phyloP scores from a whole-genome alignment of 495 filamentous ascomycete species.

The Hypoxylon rickii region DNA sequence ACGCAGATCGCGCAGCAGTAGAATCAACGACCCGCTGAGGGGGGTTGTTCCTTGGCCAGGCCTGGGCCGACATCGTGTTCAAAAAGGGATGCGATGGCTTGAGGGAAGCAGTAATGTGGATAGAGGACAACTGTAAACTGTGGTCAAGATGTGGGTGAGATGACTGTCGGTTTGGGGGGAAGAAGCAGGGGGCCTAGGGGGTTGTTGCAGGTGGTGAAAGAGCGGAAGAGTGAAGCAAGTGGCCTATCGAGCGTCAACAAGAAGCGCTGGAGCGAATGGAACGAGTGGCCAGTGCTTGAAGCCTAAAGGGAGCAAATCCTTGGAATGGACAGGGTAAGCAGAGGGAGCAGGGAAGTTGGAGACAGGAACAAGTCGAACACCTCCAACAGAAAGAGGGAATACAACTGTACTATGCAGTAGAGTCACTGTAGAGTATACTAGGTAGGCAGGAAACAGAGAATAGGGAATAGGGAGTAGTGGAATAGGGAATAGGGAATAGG shows the following conservation, averaged over 20 bases:
- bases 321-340: too few relatives aligned
- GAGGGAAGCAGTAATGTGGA: background rate
- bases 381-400: too few relatives aligned
- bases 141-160: background rate
- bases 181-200: background rate
- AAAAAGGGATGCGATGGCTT: background rate
- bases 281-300: too few relatives aligned
- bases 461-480: background rate
- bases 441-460: constrained; percentile 5
- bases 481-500: background rate
- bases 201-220: background rate
- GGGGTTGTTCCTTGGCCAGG: constrained; percentile 25
- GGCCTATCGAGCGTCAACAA: background rate
- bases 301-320: too few relatives aligned
- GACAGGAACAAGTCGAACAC: too few relatives aligned
- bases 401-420: too few relatives aligned
- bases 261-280: too few relatives aligned
- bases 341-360: too few relatives aligned
- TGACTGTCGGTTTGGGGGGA: background rate
- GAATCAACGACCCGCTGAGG: constrained; percentile 24
- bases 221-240: background rate
- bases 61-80: constrained; percentile 27
- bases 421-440: too few relatives aligned
- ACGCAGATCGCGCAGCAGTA: constrained; percentile 23
- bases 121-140: too few relatives aligned